phyloP scores from a whole-genome alignment of 2,329 filamentous ascomycete species.

The Fusarium luffae region DNA sequence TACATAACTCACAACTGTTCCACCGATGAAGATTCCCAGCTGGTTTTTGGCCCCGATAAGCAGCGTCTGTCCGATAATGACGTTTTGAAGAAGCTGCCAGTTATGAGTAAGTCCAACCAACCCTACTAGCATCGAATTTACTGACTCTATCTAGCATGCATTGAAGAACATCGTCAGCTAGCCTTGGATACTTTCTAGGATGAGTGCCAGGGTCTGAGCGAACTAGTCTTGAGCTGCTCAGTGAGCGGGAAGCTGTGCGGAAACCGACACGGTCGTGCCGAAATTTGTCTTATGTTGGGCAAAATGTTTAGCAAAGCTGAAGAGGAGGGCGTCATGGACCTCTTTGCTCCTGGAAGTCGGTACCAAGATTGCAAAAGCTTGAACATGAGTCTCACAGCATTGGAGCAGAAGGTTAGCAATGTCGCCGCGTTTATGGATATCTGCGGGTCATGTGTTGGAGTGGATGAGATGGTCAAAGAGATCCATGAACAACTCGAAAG shows the following conservation, averaged over 20 bases:
- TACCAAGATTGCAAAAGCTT: conserved; percentile 1
- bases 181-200: conserved; percentile 11
- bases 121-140: neutral
- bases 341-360: conserved; percentile 2
- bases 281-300: conserved; percentile 16
- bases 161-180: conserved; percentile 17
- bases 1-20: conserved; percentile 2
- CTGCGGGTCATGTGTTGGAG: conserved; percentile 5
- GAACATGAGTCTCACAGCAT: neutral
- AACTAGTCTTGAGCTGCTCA: conserved; percentile 2
- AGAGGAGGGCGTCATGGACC: conserved; percentile 11
- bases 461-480: conserved; percentile 2
- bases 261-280: neutral
- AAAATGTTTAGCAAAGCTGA: conserved; percentile 25
- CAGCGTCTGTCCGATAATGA: conserved; percentile 1
- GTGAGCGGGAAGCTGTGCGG: neutral
- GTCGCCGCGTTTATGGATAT: conserved; percentile 16
- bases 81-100: conserved; percentile 7
- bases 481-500: neutral
- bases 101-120: conserved; percentile 11
- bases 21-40: neutral
- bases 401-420: conserved; percentile 10
- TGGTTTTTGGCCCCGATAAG: conserved; percentile 2
- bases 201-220: conserved; percentile 20
- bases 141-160: conserved; percentile 17